A percentile compares a stretch with the other conserved stretches of the same genome.
phyloP scores from a whole-genome alignment of 768 basidiomycete species.

The Pleurotus platypus region DNA sequence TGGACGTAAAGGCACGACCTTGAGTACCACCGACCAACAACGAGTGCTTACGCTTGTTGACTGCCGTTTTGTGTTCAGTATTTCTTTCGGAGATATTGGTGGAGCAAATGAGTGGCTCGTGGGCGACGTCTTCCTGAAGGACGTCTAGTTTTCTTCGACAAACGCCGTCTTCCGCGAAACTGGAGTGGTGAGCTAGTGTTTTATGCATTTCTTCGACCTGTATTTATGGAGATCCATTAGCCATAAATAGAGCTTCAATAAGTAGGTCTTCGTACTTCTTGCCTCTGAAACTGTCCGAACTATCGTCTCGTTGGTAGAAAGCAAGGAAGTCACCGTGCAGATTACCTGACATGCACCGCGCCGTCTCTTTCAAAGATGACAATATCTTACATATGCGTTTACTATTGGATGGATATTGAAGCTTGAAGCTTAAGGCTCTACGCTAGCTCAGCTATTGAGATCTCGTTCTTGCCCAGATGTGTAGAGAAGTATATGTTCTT shows the following conservation, averaged over 20 bases:
- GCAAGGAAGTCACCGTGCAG: too few species aligned
- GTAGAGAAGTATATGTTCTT: conserved; percentile 77
- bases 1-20: not conserved
- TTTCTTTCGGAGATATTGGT: conserved; percentile 58
- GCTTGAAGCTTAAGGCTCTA: conserved; percentile 13
- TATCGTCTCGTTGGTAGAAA: too few species aligned
- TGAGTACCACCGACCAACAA: too few species aligned
- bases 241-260: too few species aligned
- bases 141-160: conserved; percentile 70
- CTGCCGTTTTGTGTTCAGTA: conserved; percentile 57
- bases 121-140: too few species aligned
- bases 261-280: too few species aligned
- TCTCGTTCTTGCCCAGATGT: conserved; percentile 51
- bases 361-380: too few species aligned
- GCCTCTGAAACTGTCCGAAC: too few species aligned
- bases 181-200: conserved; percentile 23
- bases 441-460: conserved; percentile 56
- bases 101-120: conserved; percentile 67
- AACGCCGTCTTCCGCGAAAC: conserved; percentile 54
- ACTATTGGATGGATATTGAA: not conserved
- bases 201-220: too few species aligned
- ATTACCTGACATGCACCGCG: too few species aligned
- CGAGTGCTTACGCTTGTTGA: conserved; percentile 15
- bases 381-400: too few species aligned
- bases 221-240: too few species aligned